Conservation (phyloP, 2,329 filamentous ascomycete genomes). For the Cladosporium sp. region DNA sequence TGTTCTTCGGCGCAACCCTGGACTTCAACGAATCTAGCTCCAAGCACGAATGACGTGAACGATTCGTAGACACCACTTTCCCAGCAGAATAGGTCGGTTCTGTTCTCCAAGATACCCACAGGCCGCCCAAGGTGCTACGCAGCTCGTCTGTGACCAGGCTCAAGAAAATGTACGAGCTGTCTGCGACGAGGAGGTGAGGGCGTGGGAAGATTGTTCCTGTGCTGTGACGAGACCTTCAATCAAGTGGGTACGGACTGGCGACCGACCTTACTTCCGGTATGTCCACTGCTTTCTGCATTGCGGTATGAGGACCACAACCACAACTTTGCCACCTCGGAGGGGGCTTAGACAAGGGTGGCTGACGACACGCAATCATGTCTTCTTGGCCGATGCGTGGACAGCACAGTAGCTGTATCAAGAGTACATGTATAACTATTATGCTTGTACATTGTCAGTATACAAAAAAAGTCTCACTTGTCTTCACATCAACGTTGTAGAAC, state of each 20-base stretch:
- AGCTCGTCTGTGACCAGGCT: not conserved
- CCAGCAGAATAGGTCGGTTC: no score
- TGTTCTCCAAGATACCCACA: no score
- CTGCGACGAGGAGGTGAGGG: not conserved
- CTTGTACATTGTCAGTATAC: not conserved
- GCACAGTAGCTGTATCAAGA: not conserved
- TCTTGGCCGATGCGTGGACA: not conserved
- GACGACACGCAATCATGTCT: not conserved
- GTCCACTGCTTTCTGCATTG: not conserved
- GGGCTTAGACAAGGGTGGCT: not conserved
- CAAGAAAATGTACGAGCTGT: conserved; percentile 2
- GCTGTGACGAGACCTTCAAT: not conserved
- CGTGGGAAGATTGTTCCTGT: conserved; percentile 7
- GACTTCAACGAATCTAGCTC: not conserved
- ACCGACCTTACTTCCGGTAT: not conserved
- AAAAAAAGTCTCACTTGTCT: not conserved
- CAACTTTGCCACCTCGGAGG: not conserved
- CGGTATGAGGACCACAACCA: not conserved
- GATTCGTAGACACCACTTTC: not conserved
- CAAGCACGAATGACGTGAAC: not conserved
- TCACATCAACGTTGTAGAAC: not conserved
- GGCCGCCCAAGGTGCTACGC: no score
- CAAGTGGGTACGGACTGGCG: not conserved
- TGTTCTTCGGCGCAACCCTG: not conserved
- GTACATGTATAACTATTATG: not conserved